Evolutionary conservation across 179 eudicot species (phyloP).

Genomic region (Vitellaria paradoxa): DNA sequence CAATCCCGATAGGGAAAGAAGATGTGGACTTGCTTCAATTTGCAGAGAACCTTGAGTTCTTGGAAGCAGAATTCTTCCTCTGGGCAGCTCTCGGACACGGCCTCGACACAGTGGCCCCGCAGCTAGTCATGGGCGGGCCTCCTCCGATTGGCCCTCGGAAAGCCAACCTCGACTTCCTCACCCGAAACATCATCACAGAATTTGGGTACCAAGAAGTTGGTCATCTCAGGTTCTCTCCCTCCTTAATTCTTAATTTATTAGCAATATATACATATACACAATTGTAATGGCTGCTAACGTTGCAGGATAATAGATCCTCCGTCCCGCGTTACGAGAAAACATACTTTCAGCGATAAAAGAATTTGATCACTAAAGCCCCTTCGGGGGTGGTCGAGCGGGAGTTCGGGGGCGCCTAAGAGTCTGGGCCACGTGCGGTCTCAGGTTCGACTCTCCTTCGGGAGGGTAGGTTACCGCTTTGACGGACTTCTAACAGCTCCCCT

Average conservation of each 20-base stretch:
- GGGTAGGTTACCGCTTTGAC: no score
- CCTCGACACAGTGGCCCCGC: constrained; percentile 57
- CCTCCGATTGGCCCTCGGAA: constrained; percentile 63
- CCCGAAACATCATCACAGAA: constrained; percentile 36
- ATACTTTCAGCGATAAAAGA: no score
- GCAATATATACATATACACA: neutral
- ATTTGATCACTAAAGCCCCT: no score
- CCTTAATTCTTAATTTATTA: no score
- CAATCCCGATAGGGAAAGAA: constrained; percentile 31
- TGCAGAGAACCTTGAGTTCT: constrained; percentile 63
- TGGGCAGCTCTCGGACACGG: constrained; percentile 63
- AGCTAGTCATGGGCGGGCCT: constrained; percentile 60
- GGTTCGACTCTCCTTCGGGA: no score
- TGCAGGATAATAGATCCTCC: no score
- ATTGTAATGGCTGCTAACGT: no score
- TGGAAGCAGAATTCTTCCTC: constrained; percentile 67
- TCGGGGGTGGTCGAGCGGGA: no score
- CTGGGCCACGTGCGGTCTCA: no score
- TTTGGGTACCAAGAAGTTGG: constrained; percentile 74
- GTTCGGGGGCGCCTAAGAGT: no score
- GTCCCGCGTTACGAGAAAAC: no score
- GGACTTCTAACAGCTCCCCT: no score
- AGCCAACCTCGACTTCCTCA: constrained; percentile 59
- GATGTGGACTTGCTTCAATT: constrained; percentile 58
- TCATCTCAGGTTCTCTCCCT: constrained; percentile 49